phyloP scores from a whole-genome alignment of 2,329 filamentous ascomycete genomes.

The Fusarium agapanthi region DNA sequence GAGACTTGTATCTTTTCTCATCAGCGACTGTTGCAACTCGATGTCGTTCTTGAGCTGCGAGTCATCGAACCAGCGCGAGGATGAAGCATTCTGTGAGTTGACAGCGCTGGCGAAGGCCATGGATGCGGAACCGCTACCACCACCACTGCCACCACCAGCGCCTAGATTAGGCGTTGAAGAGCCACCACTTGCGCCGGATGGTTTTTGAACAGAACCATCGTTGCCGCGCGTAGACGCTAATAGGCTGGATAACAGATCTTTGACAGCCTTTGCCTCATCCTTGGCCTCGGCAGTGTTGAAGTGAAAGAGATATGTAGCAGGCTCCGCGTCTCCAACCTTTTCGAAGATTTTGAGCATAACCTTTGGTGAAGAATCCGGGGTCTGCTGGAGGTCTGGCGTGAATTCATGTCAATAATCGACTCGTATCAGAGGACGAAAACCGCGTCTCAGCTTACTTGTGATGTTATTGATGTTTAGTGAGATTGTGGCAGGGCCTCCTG shows the following conservation, averaged over 20 bases:
- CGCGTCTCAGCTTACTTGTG: conserved; percentile 69
- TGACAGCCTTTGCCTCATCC: conserved; percentile 84
- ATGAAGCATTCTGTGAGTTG: conserved; percentile 57
- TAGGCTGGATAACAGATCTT: conserved; percentile 80
- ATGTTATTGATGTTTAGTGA: conserved; percentile 79
- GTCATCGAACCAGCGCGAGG: conserved; percentile 82
- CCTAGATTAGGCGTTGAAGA: conserved; percentile 43
- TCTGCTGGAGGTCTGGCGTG: conserved; percentile 85
- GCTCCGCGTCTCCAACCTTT: conserved; percentile 66
- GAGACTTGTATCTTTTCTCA: conserved; percentile 80
- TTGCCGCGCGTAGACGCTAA: conserved; percentile 73
- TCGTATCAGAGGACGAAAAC: background rate
- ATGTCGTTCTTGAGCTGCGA: conserved; percentile 78
- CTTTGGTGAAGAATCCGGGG: conserved; percentile 85
- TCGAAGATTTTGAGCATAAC: conserved; percentile 94
- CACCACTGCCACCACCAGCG: conserved; percentile 34
- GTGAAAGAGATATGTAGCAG: conserved; percentile 82
- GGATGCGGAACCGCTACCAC: conserved; percentile 66
- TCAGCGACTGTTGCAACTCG: conserved; percentile 85
- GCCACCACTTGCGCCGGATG: conserved; percentile 47
- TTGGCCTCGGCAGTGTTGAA: conserved; percentile 86
- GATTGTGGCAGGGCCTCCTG: conserved; percentile 70
- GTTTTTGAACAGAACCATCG: conserved; percentile 61
- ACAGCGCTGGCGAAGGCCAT: conserved; percentile 82
- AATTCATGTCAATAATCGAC: conserved; percentile 7